Conservation (phyloP, 805 yeast species). For the Torulaspora indica region DNA sequence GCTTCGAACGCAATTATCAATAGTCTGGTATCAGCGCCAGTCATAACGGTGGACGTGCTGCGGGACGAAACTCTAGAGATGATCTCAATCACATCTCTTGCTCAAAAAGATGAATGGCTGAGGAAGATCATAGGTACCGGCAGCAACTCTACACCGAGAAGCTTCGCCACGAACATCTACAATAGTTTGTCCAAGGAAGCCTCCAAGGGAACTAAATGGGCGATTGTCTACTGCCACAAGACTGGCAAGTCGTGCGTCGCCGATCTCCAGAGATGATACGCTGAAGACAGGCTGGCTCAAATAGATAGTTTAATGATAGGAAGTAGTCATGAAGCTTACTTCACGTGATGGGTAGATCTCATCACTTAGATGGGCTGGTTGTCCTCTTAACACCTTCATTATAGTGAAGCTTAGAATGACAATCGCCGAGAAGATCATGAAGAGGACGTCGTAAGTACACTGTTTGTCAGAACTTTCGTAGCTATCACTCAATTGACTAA, state of each 20-base stretch:
- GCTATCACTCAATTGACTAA: slow-evolving; percentile 5
- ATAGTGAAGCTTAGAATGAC: neutral
- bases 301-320: neutral
- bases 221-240: slow-evolving; percentile 71
- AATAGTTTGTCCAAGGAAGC: slow-evolving; percentile 70
- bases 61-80: slow-evolving; percentile 82
- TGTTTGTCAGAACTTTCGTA: neutral
- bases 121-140: slow-evolving; percentile 73
- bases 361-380: neutral
- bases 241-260: slow-evolving; percentile 64
- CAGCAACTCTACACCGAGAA: slow-evolving; percentile 73
- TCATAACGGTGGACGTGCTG: slow-evolving; percentile 68
- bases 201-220: slow-evolving; percentile 66
- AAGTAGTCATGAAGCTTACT: neutral
- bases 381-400: neutral
- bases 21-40: slow-evolving; percentile 59
- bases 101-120: slow-evolving; percentile 69
- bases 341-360: neutral
- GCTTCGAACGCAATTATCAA: slow-evolving; percentile 53
- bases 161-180: slow-evolving; percentile 71
- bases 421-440: slow-evolving; percentile 2
- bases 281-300: neutral
- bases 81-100: slow-evolving; percentile 70
- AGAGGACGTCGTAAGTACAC: slow-evolving; percentile 20
- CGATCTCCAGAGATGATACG: slow-evolving; percentile 57